Evolutionary conservation across 176 grass and related monocot genomes (phyloP).

Genomic region (Aegilops umbellulata): DNA sequence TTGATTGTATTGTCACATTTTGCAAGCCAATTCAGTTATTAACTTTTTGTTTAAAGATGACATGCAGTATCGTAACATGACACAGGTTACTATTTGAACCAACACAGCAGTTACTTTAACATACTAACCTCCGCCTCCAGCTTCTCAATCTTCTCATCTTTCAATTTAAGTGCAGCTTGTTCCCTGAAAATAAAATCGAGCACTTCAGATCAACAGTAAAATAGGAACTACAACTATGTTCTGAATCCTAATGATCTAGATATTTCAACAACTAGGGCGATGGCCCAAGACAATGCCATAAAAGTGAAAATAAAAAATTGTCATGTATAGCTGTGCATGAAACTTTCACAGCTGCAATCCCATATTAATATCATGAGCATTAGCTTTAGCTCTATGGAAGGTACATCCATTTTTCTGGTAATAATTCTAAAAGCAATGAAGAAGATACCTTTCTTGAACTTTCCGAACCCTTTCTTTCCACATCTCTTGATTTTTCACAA

Average conservation of each 20-base stretch:
- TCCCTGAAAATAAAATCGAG: conserved; percentile 55
- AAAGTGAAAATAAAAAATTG: background rate
- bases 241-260: background rate
- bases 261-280: conserved; percentile 11
- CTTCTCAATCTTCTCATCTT: conserved; percentile 64
- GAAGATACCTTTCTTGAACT: conserved; percentile 61
- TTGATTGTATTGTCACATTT: background rate
- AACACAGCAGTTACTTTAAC: background rate
- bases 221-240: background rate
- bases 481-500: conserved; percentile 78
- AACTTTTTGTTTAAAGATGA: background rate
- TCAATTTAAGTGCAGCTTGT: conserved; percentile 53
- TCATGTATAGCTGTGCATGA: background rate
- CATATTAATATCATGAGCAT: background rate
- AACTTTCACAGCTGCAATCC: background rate
- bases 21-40: background rate
- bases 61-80: background rate
- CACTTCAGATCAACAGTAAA: background rate
- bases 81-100: background rate
- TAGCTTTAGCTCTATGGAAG: background rate
- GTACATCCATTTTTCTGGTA: background rate
- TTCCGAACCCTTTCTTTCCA: conserved; percentile 62
- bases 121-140: conserved; percentile 81
- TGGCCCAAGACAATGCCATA: background rate
- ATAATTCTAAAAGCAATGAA: background rate